phyloP scores from a whole-genome alignment of 2,329 filamentous ascomycete genomes.

The Aspergillus sergii region DNA sequence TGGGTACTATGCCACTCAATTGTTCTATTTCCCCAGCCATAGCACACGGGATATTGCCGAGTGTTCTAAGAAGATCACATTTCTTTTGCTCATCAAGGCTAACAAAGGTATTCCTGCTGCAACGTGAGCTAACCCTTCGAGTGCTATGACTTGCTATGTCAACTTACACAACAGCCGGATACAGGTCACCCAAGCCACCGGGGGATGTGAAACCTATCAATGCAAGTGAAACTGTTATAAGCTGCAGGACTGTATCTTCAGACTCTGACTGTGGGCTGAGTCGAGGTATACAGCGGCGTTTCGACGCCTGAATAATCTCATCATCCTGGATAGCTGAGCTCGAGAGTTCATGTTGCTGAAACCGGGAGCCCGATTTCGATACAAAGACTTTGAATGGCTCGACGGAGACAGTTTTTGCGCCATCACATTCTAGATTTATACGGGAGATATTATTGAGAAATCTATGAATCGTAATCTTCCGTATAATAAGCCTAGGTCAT shows the following conservation, averaged over 20 bases:
- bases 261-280: conserved; percentile 39
- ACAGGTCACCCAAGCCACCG: conserved; percentile 42
- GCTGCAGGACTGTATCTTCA: conserved; percentile 28
- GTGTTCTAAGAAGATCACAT: conserved; percentile 55
- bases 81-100: conserved; percentile 53
- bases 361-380: not conserved
- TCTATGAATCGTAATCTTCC: conserved; percentile 28
- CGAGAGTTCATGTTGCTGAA: conserved; percentile 14
- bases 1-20: conserved; percentile 26
- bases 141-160: not conserved
- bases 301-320: conserved; percentile 31
- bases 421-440: not conserved
- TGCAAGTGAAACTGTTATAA: conserved; percentile 36
- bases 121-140: not conserved
- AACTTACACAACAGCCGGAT: conserved; percentile 54
- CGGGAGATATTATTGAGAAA: conserved; percentile 14
- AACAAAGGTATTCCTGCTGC: conserved; percentile 47
- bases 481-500: conserved; percentile 18
- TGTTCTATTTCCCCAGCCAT: conserved; percentile 50
- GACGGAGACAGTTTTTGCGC: not conserved
- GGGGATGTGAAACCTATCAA: conserved; percentile 39
- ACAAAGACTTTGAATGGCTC: not conserved
- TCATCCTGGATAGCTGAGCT: conserved; percentile 16
- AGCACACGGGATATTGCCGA: conserved; percentile 63
- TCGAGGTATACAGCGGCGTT: conserved; percentile 37